A percentile compares a stretch with the other conserved stretches of the same genome.
Evolutionary conservation across 2,329 filamentous ascomycete species (phyloP).

Genomic region (Hypoxylon rubiginosum): DNA sequence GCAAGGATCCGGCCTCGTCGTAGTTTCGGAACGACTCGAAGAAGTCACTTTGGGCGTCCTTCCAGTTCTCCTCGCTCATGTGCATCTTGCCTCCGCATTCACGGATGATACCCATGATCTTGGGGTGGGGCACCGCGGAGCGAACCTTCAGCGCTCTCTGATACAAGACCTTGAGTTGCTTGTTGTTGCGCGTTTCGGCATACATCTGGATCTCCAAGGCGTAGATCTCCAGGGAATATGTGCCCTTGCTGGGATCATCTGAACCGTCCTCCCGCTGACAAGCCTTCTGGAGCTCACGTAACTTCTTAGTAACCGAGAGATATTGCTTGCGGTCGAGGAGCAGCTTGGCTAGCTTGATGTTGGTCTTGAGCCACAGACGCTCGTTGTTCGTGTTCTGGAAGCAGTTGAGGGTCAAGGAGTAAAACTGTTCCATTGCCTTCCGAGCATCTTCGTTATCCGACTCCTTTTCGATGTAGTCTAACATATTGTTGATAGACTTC

Average conservation of each 20-base stretch:
- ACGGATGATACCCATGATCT: slow-evolving; percentile 98
- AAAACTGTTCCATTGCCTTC: slow-evolving; percentile 92
- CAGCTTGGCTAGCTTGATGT: slow-evolving; percentile 93
- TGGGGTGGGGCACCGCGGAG: slow-evolving; percentile 97
- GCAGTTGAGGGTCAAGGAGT: slow-evolving; percentile 90
- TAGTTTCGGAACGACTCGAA: slow-evolving; percentile 99
- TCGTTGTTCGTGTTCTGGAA: slow-evolving; percentile 99
- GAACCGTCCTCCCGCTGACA: slow-evolving; percentile 89
- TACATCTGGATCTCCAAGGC: slow-evolving; percentile 99
- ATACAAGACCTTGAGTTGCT: slow-evolving; percentile 93
- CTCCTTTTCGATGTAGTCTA: slow-evolving; percentile 97
- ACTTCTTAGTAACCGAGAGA: slow-evolving; percentile 80
- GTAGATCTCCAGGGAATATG: slow-evolving; percentile 95
- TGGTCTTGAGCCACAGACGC: slow-evolving; percentile 96
- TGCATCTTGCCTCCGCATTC: slow-evolving; percentile 99
- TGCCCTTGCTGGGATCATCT: slow-evolving; percentile 95
- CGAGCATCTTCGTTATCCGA: slow-evolving; percentile 76
- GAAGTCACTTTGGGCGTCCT: slow-evolving; percentile 95
- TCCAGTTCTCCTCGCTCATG: slow-evolving; percentile 99
- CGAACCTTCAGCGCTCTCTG: slow-evolving; percentile 91
- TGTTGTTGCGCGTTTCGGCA: slow-evolving; percentile 96
- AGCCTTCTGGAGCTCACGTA: slow-evolving; percentile 88
- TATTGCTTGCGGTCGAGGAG: slow-evolving; percentile 95
- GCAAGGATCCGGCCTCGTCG: slow-evolving; percentile 95
- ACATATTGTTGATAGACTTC: slow-evolving; percentile 99